Evolutionary conservation across 2,329 filamentous ascomycete genomes (phyloP).

Genomic region (Hypoxylon sp.): DNA sequence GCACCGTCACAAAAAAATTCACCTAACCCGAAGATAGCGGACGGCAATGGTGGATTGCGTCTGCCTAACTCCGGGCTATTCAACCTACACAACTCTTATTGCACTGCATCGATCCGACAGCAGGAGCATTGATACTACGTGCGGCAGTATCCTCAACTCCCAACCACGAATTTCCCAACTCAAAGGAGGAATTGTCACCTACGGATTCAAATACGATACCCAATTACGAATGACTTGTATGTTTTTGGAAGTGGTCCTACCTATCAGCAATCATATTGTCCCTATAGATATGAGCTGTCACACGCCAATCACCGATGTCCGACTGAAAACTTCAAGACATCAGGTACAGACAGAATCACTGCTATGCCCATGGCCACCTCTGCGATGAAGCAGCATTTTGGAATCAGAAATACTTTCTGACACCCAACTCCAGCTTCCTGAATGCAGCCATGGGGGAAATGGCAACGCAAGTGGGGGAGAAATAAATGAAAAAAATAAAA

Average conservation of each 20-base stretch:
- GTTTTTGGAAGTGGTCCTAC: slow-evolving; percentile 18
- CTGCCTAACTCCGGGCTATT: slow-evolving; percentile 30
- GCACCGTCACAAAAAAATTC: slow-evolving; percentile 15
- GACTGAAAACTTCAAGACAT: not conserved
- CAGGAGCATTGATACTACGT: slow-evolving; percentile 48
- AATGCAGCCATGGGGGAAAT: slow-evolving; percentile 1
- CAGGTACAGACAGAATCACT: not conserved
- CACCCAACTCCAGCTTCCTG: too few species aligned
- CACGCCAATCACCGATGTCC: not conserved
- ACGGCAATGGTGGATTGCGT: slow-evolving; percentile 5
- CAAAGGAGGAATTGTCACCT: slow-evolving; percentile 21
- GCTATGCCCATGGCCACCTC: slow-evolving; percentile 3
- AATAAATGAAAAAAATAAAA: slow-evolving; percentile 36
- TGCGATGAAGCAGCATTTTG: slow-evolving; percentile 5
- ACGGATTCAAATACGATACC: slow-evolving; percentile 32
- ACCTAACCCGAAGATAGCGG: slow-evolving; percentile 13
- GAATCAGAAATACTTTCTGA: slow-evolving; percentile 6
- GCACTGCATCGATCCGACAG: slow-evolving; percentile 53
- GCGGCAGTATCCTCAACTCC: slow-evolving; percentile 29
- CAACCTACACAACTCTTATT: slow-evolving; percentile 37
- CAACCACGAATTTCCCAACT: slow-evolving; percentile 23
- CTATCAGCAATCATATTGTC: slow-evolving; percentile 1
- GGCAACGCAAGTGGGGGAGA: slow-evolving; percentile 17
- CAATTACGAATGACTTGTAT: slow-evolving; percentile 19
- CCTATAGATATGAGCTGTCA: not conserved